Conservation (phyloP, 1,284 basidiomycete species). For the Ganoderma meredithae region DNA sequence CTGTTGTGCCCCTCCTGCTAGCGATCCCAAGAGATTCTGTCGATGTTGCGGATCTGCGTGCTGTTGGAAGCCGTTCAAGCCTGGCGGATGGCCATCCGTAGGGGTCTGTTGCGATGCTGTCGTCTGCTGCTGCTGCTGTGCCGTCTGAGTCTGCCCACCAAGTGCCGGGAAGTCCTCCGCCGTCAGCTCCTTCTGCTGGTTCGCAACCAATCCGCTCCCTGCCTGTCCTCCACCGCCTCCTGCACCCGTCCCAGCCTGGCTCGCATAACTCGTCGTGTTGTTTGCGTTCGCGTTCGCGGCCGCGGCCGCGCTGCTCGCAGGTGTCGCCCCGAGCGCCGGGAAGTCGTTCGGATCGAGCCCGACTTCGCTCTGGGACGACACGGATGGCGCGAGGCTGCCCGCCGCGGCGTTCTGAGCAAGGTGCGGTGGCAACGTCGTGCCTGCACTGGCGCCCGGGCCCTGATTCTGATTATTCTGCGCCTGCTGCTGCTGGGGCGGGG, state of each 20-base stretch:
- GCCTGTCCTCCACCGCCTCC: conserved; percentile 47
- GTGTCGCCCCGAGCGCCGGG: conserved; percentile 76
- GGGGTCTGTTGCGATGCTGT: conserved; percentile 45
- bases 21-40: conserved; percentile 59
- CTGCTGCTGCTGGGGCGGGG: conserved; percentile 33
- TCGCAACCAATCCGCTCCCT: conserved; percentile 46
- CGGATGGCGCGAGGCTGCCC: conserved; percentile 54
- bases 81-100: conserved; percentile 65
- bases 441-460: conserved; percentile 55
- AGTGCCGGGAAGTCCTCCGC: conserved; percentile 86
- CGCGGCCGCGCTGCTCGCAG: conserved; percentile 44
- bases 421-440: conserved; percentile 59
- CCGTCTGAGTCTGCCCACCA: conserved; percentile 57
- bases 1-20: conserved; percentile 50
- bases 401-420: conserved; percentile 58
- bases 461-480: conserved; percentile 43
- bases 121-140: conserved; percentile 42
- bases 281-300: conserved; percentile 45
- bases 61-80: conserved; percentile 71
- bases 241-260: conserved; percentile 69
- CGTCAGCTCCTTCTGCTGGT: conserved; percentile 73
- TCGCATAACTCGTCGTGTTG: conserved; percentile 69
- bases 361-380: conserved; percentile 72
- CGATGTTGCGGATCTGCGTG: conserved; percentile 59
- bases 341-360: conserved; percentile 89